Conservation (phyloP, 805 yeast species). For the Kodamaea hsintzibuensis region DNA sequence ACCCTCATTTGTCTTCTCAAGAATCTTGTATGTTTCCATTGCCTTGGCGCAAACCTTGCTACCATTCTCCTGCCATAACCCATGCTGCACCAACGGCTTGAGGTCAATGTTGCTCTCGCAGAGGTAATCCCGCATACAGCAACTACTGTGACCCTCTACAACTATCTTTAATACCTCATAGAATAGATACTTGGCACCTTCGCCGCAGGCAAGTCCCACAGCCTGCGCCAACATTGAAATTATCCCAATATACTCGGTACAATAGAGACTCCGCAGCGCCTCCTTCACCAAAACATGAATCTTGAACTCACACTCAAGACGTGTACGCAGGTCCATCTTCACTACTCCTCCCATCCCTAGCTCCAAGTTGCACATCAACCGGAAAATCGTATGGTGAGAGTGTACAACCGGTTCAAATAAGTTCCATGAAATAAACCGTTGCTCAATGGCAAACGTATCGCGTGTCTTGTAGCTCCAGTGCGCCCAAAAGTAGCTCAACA, state of each 20-base stretch:
- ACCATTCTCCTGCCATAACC: slow-evolving; percentile 31
- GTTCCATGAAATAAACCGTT: slow-evolving; percentile 34
- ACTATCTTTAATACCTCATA: slow-evolving; percentile 26
- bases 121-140: slow-evolving; percentile 38
- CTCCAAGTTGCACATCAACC: slow-evolving; percentile 35
- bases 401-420: slow-evolving; percentile 29
- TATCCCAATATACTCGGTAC: slow-evolving; percentile 31
- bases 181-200: slow-evolving; percentile 21
- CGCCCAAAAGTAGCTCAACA: slow-evolving; percentile 45
- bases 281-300: slow-evolving; percentile 18
- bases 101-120: slow-evolving; percentile 19
- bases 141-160: slow-evolving; percentile 26
- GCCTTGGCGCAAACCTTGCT: slow-evolving; percentile 21
- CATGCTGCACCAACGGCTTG: slow-evolving; percentile 34
- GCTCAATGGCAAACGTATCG: slow-evolving; percentile 15
- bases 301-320: slow-evolving; percentile 16
- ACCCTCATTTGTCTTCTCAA: slow-evolving; percentile 13
- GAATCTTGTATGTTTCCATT: slow-evolving; percentile 20
- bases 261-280: slow-evolving; percentile 17
- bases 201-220: slow-evolving; percentile 20
- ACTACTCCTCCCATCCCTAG: slow-evolving; percentile 28
- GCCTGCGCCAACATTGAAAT: slow-evolving; percentile 39
- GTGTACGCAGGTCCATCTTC: slow-evolving; percentile 16
- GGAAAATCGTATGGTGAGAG: slow-evolving; percentile 27
- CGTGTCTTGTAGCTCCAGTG: slow-evolving; percentile 38